Evolutionary conservation across 73 alveolate species (phyloP), one percentile per base, ranked within the genome.

Genomic region (Halteria grandinella): DNA sequence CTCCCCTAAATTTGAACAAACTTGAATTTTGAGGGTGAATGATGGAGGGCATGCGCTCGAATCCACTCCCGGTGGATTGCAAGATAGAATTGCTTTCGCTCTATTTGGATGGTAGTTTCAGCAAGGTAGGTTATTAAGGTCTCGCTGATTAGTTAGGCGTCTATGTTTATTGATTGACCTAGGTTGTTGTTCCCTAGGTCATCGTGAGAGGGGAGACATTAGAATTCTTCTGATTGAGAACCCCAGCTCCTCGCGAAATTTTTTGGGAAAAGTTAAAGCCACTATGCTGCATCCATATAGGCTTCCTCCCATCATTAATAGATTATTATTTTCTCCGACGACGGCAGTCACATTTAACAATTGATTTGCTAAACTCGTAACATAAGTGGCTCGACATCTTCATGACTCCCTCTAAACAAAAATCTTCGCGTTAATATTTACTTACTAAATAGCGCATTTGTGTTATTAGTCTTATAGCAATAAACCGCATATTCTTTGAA

Each of bases 401-500:
- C 17, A 41, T 3, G 1, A 62, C 43, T 3, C 78, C 78, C 78
- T 62, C 78, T 62, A 62, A 8, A 62, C n/a, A n/a, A n/a, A n/a
- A n/a, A n/a, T n/a, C n/a, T n/a, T n/a, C n/a, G n/a, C n/a, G n/a
- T n/a, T n/a, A n/a, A n/a, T n/a, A n/a, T n/a, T n/a, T n/a, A n/a
- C n/a, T n/a, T n/a, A n/a, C n/a, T 66, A 45, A 66, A 45, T 18
- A 66, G 33, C 5, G 81, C 81, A 1, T 66, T 3, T 4, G 66
- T 45, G 54, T 66, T 66, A 45, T 66, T 66, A 1, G 81, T 66
- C 48, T 66, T 66, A 29, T 25, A 25, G 55, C 81, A 66, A 25
- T 43, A 66, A 5, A 66, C 66, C n/a, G 81, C 81, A 66, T 66
- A 66, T 40, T 66, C 81, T 29, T 24, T 66, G 39, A 66, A 66